Base-by-base conservation (phyloP, 1,139 yeast species). In the Suhomyces terraborum region DNA sequence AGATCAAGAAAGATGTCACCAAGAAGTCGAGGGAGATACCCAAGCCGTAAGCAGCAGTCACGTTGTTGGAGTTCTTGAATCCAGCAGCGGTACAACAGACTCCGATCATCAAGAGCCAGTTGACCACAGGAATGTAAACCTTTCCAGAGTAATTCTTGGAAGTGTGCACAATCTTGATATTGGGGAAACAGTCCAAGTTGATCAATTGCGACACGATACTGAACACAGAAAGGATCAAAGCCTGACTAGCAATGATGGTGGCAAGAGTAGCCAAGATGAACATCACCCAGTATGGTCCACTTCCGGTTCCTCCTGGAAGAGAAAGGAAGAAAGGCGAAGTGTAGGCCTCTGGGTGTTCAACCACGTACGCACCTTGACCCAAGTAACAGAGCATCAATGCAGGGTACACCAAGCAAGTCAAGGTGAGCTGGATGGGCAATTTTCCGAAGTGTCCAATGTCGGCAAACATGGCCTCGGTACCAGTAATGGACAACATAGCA, bases 401-500 rank as follows among this genome's bases (percentile, higher is more conserved):
- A 3, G 82, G 80, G 49, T 77, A 79, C n/a, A 77, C 80, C 47
- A 75, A 64, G 9, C 54, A 52, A 1, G 67, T 47, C 45, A 78
- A 54, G 3, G 82, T 66, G 22, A 78, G 48, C 47, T 77, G 81
- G 31, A 77, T 66, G 0, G 84, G 77, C 7, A 65, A 50, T 28
- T 64, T 62, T 2, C 81, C 79, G 52, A 78, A 77, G 47, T 77
- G 81, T 1, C 83, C 80, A 41, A 79, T 64, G 56, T 80, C 84
- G 4, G 83, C 81, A 61, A 80, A 80, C 79, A 80, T 73, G 4
- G 84, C 83, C 50, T 80, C 85, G 3, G 77, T 66, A 30, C 85
- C 85, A 0, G 85, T 79, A 19, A 80, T 64, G 1, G 81, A 65
- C 42, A 80, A 68, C 75, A 79, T 73, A 2, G 77, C 75, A 4